Base-by-base conservation (phyloP, 2,329 filamentous ascomycete genomes). In the Epicoccum nigrum region DNA sequence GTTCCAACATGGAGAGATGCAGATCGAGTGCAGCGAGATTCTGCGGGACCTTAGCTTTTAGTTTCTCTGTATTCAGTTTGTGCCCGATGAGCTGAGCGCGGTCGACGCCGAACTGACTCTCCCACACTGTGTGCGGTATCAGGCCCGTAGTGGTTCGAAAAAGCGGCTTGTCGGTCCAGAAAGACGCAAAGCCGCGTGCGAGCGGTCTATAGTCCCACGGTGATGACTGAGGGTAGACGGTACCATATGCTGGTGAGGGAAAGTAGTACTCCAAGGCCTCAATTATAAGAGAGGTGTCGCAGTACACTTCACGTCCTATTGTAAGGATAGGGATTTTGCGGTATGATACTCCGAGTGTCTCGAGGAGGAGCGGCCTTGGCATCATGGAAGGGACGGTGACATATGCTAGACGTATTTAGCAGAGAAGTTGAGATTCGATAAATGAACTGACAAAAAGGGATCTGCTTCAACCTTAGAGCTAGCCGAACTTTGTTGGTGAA, bases 121-220 rank as follows among this genome's bases (percentile, higher is more conserved):
- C 53, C 74, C 75, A 76, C 6, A 76, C 74, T 6, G 61, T 62
- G 0, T 68, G 59, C 1, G 75, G 75, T 39, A 77, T 76, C 1
- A 77, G 59, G 4, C 75, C 75, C 4, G 71, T 74, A 15, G 73
- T 74, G 6, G 68, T 64, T 13, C 74, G 64, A 58, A 76, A 76
- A 4, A 76, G 54, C 0, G 74, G 70, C 21, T 72, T 54, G 51
- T 77, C 74, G 2, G 67, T 71, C 74, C 74, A 76, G 54, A 75
- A 76, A n/a, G 60, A 67, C 2, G 74, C 69, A 28, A 76, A 74
- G 0, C 73, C 72, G n/a, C 74, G 58, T 4, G 69, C 73, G 2
- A 76, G 47, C 0, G 64, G 62, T 6, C 67, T 42, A 45, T 77
- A 74, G n/a, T 58, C 55, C 59, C 73, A 65, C 55, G 4, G 43